phyloP scores from a whole-genome alignment of 2,329 filamentous ascomycete species.

The Leptographium galeiforme region DNA sequence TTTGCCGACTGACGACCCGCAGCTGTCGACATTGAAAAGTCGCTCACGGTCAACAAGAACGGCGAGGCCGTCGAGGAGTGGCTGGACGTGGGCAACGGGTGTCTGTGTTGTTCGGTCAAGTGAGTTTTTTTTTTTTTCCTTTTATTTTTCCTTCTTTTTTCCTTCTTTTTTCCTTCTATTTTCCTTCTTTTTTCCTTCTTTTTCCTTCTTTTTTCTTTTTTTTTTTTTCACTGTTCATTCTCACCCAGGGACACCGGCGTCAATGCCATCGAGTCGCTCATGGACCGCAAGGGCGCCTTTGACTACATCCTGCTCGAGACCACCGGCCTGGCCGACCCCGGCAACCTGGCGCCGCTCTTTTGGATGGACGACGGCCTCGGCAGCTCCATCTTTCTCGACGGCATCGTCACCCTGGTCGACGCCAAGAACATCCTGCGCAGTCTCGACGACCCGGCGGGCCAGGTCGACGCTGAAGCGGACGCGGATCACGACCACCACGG shows the following conservation, averaged over 20 bases:
- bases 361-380: conserved; percentile 96
- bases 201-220: no score
- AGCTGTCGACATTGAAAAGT: conserved; percentile 93
- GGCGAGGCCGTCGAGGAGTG: conserved; percentile 81
- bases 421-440: conserved; percentile 80
- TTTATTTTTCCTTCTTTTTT: not conserved
- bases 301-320: conserved; percentile 98
- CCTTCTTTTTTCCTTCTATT: not conserved
- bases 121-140: conserved; percentile 21
- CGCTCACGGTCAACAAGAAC: conserved; percentile 76
- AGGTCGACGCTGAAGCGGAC: conserved; percentile 39
- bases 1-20: not conserved
- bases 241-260: conserved; percentile 67
- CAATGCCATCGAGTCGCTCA: conserved; percentile 85
- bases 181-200: no score
- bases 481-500: conserved; percentile 43
- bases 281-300: conserved; percentile 86
- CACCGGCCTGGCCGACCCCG: conserved; percentile 86
- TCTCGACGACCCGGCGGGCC: conserved; percentile 57
- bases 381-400: conserved; percentile 91
- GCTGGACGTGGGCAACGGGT: conserved; percentile 92
- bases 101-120: conserved; percentile 97
- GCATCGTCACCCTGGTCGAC: conserved; percentile 90
- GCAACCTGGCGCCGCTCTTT: conserved; percentile 89
- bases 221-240: not conserved